Evolutionary conservation across 805 yeast genomes (phyloP).

Genomic region (Tetrapisispora nanseiensis): DNA sequence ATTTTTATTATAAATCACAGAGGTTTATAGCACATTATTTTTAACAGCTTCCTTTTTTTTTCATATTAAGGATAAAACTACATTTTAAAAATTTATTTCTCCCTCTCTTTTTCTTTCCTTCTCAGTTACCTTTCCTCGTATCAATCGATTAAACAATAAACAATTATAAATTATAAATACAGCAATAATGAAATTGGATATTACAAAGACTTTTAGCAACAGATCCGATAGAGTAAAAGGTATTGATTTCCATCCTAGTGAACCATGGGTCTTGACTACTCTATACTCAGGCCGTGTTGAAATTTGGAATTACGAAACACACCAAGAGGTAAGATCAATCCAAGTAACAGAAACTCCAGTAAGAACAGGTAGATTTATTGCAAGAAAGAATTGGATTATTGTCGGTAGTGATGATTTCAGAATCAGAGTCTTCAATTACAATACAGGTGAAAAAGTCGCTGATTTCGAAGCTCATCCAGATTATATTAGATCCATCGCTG

Average conservation of each 20-base stretch:
- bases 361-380: slow-evolving; percentile 88
- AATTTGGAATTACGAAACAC: slow-evolving; percentile 88
- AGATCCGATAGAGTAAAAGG: slow-evolving; percentile 97
- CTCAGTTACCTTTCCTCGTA: too few species aligned
- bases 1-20: too few species aligned
- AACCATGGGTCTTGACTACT: slow-evolving; percentile 94
- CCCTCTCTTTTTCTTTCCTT: too few species aligned
- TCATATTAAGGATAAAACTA: too few species aligned
- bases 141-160: too few species aligned
- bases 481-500: slow-evolving; percentile 85
- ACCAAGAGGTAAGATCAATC: slow-evolving; percentile 69
- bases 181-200: slow-evolving; percentile 22
- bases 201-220: slow-evolving; percentile 63
- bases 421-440: slow-evolving; percentile 85
- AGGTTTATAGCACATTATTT: too few species aligned
- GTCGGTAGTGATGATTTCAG: slow-evolving; percentile 96
- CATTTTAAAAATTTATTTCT: too few species aligned
- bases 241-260: slow-evolving; percentile 94
- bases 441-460: slow-evolving; percentile 86
- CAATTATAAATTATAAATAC: too few species aligned
- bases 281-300: slow-evolving; percentile 75
- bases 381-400: slow-evolving; percentile 94
- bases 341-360: slow-evolving; percentile 96
- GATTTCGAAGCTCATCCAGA: slow-evolving; percentile 99
- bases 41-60: too few species aligned